Conservation (phyloP, 2,329 filamentous ascomycete species). For the Sordariomycetes sp. region DNA sequence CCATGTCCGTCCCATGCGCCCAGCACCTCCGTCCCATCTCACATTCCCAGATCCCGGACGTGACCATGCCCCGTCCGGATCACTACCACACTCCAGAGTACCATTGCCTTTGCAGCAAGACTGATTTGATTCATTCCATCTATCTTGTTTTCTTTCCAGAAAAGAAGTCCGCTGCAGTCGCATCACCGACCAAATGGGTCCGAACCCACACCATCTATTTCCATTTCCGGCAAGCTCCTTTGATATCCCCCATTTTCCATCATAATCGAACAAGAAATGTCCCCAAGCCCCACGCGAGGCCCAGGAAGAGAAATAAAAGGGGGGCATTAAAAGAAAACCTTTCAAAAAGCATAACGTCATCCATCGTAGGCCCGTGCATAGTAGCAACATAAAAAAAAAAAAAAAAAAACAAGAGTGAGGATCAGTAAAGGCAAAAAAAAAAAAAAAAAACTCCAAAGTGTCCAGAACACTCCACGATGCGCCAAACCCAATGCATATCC, state of each 20-base stretch:
- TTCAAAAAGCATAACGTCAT: no score
- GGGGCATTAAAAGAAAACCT: not conserved
- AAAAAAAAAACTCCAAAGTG: not conserved
- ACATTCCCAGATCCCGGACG: not conserved
- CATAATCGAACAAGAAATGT: not conserved
- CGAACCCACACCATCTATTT: not conserved
- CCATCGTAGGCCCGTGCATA: not conserved
- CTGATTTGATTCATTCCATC: not conserved
- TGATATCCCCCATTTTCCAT: not conserved
- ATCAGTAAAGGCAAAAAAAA: not conserved
- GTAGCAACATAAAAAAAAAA: not conserved
- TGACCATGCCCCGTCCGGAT: no score
- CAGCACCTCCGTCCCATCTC: not conserved
- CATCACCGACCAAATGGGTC: not conserved
- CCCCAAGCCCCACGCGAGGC: not conserved
- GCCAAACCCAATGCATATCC: not conserved
- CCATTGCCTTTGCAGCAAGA: not conserved
- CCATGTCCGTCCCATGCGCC: not conserved
- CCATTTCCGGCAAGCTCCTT: not conserved
- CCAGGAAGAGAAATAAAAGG: not conserved
- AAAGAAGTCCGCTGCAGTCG: not conserved
- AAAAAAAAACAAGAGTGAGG: not conserved
- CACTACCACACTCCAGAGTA: no score
- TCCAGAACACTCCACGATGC: not conserved
- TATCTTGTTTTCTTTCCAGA: not conserved